Conservation (phyloP, 164 flowering plant species). For the Taxillus chinensis region DNA sequence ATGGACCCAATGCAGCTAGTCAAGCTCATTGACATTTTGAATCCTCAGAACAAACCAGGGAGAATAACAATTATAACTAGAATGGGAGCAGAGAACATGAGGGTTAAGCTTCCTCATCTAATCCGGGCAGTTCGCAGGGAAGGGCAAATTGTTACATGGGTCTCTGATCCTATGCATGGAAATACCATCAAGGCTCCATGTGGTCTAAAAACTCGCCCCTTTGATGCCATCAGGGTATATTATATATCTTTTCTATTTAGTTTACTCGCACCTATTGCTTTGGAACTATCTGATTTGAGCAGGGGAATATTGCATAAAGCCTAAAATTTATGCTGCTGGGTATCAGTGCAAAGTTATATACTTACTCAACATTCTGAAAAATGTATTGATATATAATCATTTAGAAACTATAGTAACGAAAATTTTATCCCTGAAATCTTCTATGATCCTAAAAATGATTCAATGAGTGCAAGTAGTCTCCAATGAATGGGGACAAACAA, state of each 20-base stretch:
- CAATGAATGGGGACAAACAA: too few species aligned
- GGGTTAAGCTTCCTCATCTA: slow-evolving; percentile 90
- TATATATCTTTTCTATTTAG: neutral
- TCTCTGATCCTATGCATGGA: slow-evolving; percentile 96
- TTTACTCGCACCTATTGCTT: neutral
- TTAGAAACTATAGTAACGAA: too few species aligned
- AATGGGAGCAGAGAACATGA: slow-evolving; percentile 99
- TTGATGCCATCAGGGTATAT: slow-evolving; percentile 79
- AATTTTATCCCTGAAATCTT: too few species aligned
- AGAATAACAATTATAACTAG: slow-evolving; percentile 71
- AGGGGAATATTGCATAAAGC: neutral
- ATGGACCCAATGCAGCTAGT: slow-evolving; percentile 84
- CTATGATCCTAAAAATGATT: neutral
- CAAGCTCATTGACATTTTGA: slow-evolving; percentile 70
- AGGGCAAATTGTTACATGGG: slow-evolving; percentile 93
- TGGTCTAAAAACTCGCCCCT: slow-evolving; percentile 92
- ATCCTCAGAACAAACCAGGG: slow-evolving; percentile 76
- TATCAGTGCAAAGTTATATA: neutral
- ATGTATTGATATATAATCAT: neutral
- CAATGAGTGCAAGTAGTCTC: neutral
- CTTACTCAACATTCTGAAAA: neutral
- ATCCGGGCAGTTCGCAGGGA: slow-evolving; percentile 79
- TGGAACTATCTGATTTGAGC: too few species aligned
- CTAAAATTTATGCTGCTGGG: neutral
- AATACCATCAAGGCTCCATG: slow-evolving; percentile 96